phyloP scores from a whole-genome alignment of 768 basidiomycete species.

The Tricholoma bakamatsutake region DNA sequence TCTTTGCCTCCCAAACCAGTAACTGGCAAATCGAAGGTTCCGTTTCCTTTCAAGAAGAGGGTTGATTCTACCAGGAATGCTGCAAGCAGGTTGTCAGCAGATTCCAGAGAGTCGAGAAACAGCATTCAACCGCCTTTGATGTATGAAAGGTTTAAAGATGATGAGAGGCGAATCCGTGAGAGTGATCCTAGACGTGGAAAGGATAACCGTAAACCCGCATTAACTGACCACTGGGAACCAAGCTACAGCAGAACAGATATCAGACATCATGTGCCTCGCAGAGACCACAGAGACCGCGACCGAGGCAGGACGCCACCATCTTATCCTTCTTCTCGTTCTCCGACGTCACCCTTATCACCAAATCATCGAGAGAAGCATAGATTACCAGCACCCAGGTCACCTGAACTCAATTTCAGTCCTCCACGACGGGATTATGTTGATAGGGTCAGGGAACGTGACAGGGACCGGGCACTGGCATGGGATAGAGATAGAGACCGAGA shows the following conservation, averaged over 20 bases:
- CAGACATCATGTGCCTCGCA: conserved; percentile 17
- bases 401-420: conserved; percentile 32
- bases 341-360: conserved; percentile 30
- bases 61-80: conserved; percentile 19
- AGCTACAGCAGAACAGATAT: conserved; percentile 15
- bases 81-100: conserved; percentile 5
- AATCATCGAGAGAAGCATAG: conserved; percentile 32
- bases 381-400: conserved; percentile 33
- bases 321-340: conserved; percentile 29
- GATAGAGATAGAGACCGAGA: conserved; percentile 27
- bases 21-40: conserved; percentile 41
- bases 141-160: conserved; percentile 38
- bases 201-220: conserved; percentile 2
- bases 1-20: conserved; percentile 31
- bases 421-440: conserved; percentile 25
- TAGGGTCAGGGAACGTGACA: conserved; percentile 27
- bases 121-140: conserved; percentile 14
- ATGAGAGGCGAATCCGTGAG: conserved; percentile 37
- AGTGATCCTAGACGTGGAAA: conserved; percentile 24
- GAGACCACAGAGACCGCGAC: conserved; percentile 21
- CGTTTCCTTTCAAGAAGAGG: conserved; percentile 74
- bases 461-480: conserved; percentile 20
- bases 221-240: conserved; percentile 36
- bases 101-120: conserved; percentile 16
- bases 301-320: conserved; percentile 21